These are phyloP conservation scores for Pyropia haitanensis DNA, from an alignment of 23 red algal genomes.

Conservation along the genomic window DNA sequence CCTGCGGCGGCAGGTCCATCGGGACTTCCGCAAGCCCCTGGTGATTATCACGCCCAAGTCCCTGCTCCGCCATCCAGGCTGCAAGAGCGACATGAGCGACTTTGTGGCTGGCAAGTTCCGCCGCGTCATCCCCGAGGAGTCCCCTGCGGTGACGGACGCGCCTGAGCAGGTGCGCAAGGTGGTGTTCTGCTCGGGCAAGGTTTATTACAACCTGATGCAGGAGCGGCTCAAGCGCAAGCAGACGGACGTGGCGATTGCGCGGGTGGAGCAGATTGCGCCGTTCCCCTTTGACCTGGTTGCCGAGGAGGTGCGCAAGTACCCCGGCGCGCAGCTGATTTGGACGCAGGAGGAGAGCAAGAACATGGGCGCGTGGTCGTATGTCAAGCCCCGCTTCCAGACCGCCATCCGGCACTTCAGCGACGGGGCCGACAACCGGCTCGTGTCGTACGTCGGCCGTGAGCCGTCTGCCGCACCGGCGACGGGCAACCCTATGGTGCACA, in stretches of 20 bases:
- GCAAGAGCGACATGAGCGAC: conserved; percentile 54
- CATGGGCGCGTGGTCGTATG: conserved; percentile 95
- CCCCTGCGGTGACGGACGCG: conserved; percentile 8
- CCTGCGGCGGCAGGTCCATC: conserved; percentile 79
- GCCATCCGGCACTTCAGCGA: conserved; percentile 53
- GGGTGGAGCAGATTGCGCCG: conserved; percentile 92
- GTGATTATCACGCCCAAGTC: conserved; percentile 94
- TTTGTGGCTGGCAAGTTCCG: conserved; percentile 69
- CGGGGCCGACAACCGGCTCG: conserved; percentile 16
- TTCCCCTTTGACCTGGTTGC: conserved; percentile 86
- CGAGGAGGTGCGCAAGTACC: conserved; percentile 61
- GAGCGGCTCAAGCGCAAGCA: conserved; percentile 62
- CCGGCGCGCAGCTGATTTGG: conserved; percentile 91
- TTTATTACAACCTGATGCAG: conserved; percentile 85
- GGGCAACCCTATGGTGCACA: conserved; percentile 60
- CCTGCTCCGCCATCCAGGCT: conserved; percentile 68
- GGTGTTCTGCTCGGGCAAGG: conserved; percentile 90
- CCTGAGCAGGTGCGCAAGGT: conserved; percentile 66
- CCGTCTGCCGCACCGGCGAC: conserved; percentile 94
- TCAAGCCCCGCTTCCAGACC: conserved; percentile 83
- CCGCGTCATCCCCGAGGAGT: conserved; percentile 54
- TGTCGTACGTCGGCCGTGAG: conserved; percentile 69
- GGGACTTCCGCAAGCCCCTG: conserved; percentile 96
- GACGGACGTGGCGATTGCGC: conserved; percentile 74
- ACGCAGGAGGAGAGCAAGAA: conserved; percentile 98